A percentile compares a stretch with the other conserved stretches of the same genome.
These are phyloP conservation scores for Austropuccinia psidii DNA, from an alignment of 1,284 basidiomycete genomes.

Conservation along the genomic window DNA sequence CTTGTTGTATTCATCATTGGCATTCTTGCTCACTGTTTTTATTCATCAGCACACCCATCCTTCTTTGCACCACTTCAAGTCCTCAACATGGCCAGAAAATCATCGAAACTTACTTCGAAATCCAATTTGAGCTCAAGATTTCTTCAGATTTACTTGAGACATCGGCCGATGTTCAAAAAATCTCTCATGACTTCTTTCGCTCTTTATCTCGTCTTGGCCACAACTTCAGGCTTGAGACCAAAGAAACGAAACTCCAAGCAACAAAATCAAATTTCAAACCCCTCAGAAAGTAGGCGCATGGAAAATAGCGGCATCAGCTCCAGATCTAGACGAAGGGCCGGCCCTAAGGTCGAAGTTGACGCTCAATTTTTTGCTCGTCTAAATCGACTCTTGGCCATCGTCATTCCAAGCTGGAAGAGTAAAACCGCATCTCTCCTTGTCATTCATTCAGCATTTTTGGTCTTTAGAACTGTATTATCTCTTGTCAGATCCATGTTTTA, in stretches of 20 bases:
- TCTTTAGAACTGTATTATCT: conserved; percentile 30
- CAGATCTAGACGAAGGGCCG: not conserved
- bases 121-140: not conserved
- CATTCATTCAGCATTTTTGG: conserved; percentile 31
- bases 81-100: too few relatives aligned
- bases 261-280: not conserved
- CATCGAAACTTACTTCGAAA: too few relatives aligned
- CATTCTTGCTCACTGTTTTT: too few relatives aligned
- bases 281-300: not conserved
- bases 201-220: conserved; percentile 18
- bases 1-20: too few relatives aligned
- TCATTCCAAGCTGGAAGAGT: conserved; percentile 33
- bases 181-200: conserved; percentile 26
- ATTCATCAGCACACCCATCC: too few relatives aligned
- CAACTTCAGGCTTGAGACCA: conserved; percentile 21
- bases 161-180: conserved; percentile 16
- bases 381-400: conserved; percentile 16
- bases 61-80: too few relatives aligned
- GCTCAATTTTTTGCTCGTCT: conserved; percentile 22
- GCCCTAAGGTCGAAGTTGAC: conserved; percentile 15
- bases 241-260: conserved; percentile 7
- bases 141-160: not conserved
- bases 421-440: conserved; percentile 31
- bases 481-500: conserved; percentile 15
- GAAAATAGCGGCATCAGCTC: too few relatives aligned